These are phyloP conservation scores for Cladobotryum protrusum DNA, from an alignment of 2,329 filamentous ascomycete species.

Conservation along the genomic window DNA sequence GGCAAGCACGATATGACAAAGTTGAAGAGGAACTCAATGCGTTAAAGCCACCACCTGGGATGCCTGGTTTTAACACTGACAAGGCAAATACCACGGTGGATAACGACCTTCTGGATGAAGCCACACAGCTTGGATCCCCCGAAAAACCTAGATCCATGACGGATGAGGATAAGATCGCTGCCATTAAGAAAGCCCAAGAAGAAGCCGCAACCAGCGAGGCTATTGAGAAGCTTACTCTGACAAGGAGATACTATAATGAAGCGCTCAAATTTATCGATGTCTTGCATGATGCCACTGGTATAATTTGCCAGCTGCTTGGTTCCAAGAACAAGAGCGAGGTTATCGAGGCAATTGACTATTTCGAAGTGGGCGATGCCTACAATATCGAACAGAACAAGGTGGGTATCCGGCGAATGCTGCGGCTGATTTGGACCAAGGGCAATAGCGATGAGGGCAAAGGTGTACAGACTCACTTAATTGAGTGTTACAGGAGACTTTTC, in stretches of 20 bases:
- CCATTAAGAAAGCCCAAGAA: conserved; percentile 72
- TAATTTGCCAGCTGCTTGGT: conserved; percentile 79
- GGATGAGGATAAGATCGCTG: conserved; percentile 69
- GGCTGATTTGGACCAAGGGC: conserved; percentile 98
- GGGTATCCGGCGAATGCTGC: conserved; percentile 91
- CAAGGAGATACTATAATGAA: conserved; percentile 86
- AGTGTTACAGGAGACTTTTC: conserved; percentile 92
- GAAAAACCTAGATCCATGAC: conserved; percentile 63
- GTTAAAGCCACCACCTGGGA: conserved; percentile 72
- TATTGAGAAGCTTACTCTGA: conserved; percentile 80
- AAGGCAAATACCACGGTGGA: conserved; percentile 66
- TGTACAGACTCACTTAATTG: conserved; percentile 91
- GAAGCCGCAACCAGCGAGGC: conserved; percentile 85
- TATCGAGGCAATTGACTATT: conserved; percentile 98
- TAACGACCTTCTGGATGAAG: conserved; percentile 75
- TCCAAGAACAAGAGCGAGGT: conserved; percentile 98
- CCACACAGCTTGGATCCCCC: conserved; percentile 70
- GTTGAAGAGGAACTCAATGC: conserved; percentile 78
- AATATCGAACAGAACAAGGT: conserved; percentile 89
- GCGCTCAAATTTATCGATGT: conserved; percentile 91
- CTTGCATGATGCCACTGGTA: conserved; percentile 72
- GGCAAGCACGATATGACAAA: conserved; percentile 73
- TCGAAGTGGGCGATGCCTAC: conserved; percentile 91
- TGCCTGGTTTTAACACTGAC: conserved; percentile 54
- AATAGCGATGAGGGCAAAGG: conserved; percentile 99